These are phyloP conservation scores for Coniochaeta hoffmannii DNA, from an alignment of 2,329 filamentous ascomycete genomes.

Conservation along the genomic window DNA sequence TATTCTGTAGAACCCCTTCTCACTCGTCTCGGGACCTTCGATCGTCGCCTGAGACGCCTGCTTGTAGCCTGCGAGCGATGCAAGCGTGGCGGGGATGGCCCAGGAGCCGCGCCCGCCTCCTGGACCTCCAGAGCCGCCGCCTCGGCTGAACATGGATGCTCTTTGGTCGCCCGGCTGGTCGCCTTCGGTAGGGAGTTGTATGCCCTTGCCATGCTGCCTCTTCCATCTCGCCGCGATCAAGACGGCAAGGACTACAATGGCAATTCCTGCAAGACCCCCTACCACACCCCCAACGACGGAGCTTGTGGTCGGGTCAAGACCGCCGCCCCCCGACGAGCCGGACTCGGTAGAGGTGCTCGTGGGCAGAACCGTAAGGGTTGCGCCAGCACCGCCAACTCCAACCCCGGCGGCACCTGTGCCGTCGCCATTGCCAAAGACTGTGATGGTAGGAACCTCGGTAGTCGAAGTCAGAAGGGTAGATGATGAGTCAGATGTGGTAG, in stretches of 20 bases:
- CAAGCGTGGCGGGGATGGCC: conserved; percentile 30
- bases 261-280: conserved; percentile 50
- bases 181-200: conserved; percentile 34
- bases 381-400: not conserved
- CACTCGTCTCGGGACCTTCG: conserved; percentile 29
- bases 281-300: conserved; percentile 34
- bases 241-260: conserved; percentile 46
- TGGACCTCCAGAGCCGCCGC: conserved; percentile 12
- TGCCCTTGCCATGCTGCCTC: conserved; percentile 33
- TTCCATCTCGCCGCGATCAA: conserved; percentile 48
- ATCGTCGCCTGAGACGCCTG: conserved; percentile 8
- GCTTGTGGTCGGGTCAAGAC: conserved; percentile 18
- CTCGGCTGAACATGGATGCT: conserved; percentile 4
- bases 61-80: conserved; percentile 14
- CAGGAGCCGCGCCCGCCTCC: conserved; percentile 20
- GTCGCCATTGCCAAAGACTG: not conserved
- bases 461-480: not conserved
- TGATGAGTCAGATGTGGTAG: not conserved
- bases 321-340: conserved; percentile 12
- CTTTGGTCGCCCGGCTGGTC: conserved; percentile 21
- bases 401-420: not conserved
- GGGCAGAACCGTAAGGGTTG: conserved; percentile 10
- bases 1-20: conserved; percentile 57
- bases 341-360: conserved; percentile 15
- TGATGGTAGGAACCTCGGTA: not conserved